Evolutionary conservation across 1,139 yeast genomes (phyloP).

Genomic region (Neolecta irregularis): DNA sequence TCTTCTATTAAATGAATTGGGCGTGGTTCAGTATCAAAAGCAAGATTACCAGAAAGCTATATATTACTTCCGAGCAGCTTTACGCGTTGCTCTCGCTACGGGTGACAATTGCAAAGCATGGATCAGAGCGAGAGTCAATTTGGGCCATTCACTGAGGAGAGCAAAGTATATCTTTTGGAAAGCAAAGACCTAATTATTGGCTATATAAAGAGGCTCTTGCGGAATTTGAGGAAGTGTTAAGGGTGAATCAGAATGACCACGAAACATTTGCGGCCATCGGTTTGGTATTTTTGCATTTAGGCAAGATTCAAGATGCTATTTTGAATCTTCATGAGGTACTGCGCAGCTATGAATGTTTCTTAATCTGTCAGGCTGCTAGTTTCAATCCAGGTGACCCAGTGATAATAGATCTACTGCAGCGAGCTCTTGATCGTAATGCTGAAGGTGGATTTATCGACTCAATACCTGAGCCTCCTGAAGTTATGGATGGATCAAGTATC

Average conservation of each 20-base stretch:
- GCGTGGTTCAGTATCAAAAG: slow-evolving; percentile 74
- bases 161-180: slow-evolving; percentile 22
- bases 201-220: slow-evolving; percentile 50
- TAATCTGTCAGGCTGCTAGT: slow-evolving; percentile 36
- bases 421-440: slow-evolving; percentile 59
- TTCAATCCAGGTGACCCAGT: slow-evolving; percentile 69
- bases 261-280: slow-evolving; percentile 76
- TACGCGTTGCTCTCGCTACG: slow-evolving; percentile 49
- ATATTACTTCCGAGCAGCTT: slow-evolving; percentile 53
- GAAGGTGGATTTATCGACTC: background rate
- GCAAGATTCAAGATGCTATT: slow-evolving; percentile 50
- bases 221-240: slow-evolving; percentile 62
- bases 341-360: background rate
- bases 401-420: slow-evolving; percentile 60
- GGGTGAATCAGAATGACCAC: slow-evolving; percentile 54
- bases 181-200: slow-evolving; percentile 18
- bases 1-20: slow-evolving; percentile 72
- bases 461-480: background rate
- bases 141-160: slow-evolving; percentile 81
- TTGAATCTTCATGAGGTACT: slow-evolving; percentile 53
- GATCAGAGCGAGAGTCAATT: slow-evolving; percentile 72
- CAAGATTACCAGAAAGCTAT: slow-evolving; percentile 57
- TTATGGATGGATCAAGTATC: slow-evolving; percentile 1
- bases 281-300: slow-evolving; percentile 56
- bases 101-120: slow-evolving; percentile 74